Percentiles rank a stretch among this genome's conserved stretches.
Evolutionary conservation across 108 stramenopile genomes (phyloP).

Genomic region (Nitzschia palea): DNA sequence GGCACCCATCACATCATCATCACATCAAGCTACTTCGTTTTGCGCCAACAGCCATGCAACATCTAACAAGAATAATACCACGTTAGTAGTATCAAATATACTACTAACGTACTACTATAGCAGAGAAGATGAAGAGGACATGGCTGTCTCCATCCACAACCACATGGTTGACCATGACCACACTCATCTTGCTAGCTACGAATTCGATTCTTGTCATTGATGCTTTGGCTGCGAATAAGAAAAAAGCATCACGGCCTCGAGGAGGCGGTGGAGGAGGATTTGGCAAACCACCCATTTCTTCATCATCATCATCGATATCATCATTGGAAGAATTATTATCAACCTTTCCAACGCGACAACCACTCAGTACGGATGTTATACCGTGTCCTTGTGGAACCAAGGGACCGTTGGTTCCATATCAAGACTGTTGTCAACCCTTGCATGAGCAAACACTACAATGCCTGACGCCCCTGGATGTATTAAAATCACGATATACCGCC

Average conservation of each 20-base stretch:
- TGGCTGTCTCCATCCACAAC: too few relatives aligned
- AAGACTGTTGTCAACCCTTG: slow-evolving; percentile 58
- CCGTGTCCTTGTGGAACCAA: slow-evolving; percentile 56
- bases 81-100: too few relatives aligned
- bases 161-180: too few relatives aligned
- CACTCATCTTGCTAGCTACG: slow-evolving; percentile 19
- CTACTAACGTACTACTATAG: too few relatives aligned
- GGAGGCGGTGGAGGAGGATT: slow-evolving; percentile 42
- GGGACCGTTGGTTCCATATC: slow-evolving; percentile 25
- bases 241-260: neutral
- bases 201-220: neutral
- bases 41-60: too few relatives aligned
- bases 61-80: too few relatives aligned
- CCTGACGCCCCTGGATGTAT: slow-evolving; percentile 38
- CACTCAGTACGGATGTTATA: slow-evolving; percentile 38
- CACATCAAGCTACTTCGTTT: too few relatives aligned
- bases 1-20: too few relatives aligned
- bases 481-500: slow-evolving; percentile 66
- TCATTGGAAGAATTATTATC: slow-evolving; percentile 46
- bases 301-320: too few relatives aligned
- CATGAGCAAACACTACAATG: slow-evolving; percentile 38
- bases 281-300: slow-evolving; percentile 63
- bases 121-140: too few relatives aligned
- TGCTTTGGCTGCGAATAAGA: slow-evolving; percentile 7
- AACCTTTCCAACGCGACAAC: slow-evolving; percentile 57